Percentiles rank a stretch among this genome's conserved stretches.
These are phyloP conservation scores for Halenospora varia DNA, from an alignment of 495 filamentous ascomycete genomes.

Conservation along the genomic window DNA sequence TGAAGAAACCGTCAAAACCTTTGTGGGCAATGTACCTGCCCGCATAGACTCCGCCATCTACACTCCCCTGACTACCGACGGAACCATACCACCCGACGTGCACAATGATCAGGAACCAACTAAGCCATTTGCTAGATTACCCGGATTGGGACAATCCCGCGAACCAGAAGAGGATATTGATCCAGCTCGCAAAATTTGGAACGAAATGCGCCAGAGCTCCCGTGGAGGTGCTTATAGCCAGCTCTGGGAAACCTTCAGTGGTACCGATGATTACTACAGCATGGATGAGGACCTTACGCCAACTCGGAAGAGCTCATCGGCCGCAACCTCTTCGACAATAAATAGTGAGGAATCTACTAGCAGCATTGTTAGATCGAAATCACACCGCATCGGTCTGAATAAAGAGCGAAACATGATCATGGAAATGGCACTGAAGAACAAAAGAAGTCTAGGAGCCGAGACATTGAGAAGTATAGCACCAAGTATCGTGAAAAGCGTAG, in stretches of 20 bases:
- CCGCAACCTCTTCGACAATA: conserved; percentile 3
- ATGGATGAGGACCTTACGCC: conserved; percentile 20
- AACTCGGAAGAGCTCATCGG: conserved; percentile 14
- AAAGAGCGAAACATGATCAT: conserved; percentile 30
- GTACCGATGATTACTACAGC: conserved; percentile 23
- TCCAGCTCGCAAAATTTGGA: conserved; percentile 44
- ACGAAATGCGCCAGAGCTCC: conserved; percentile 31
- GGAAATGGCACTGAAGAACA: conserved; percentile 36
- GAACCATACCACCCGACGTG: background rate
- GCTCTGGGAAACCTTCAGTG: conserved; percentile 17
- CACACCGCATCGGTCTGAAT: conserved; percentile 7
- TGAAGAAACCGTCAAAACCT: conserved; percentile 18
- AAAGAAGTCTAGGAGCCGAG: conserved; percentile 37
- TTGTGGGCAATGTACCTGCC: background rate
- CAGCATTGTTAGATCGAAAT: conserved; percentile 8
- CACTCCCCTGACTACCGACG: background rate
- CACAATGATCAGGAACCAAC: conserved; percentile 8
- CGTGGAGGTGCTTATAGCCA: conserved; percentile 8
- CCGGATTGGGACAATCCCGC: background rate
- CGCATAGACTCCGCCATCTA: conserved; percentile 20
- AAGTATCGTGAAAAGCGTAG: conserved; percentile 22
- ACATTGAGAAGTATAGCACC: conserved; percentile 40
- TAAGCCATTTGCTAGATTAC: conserved; percentile 15
- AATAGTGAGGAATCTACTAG: background rate
- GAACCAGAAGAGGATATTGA: conserved; percentile 24